Evolutionary conservation across 768 basidiomycete species (phyloP).

Genomic region (Phaeotremella skinneri): DNA sequence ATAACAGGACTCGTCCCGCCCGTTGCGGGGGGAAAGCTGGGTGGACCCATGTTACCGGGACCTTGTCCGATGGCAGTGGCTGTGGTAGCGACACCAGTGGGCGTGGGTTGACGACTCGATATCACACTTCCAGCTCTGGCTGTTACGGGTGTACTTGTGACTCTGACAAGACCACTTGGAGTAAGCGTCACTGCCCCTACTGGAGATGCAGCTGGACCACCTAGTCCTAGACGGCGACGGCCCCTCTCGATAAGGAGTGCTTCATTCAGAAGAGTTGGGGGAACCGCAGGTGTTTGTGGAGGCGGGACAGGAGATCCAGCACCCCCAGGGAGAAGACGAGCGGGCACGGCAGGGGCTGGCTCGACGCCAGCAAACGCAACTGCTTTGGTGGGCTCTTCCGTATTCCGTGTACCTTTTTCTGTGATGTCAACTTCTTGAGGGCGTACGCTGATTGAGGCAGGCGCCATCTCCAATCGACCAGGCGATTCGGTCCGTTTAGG

Average conservation of each 20-base stretch:
- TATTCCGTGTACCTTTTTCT: background rate
- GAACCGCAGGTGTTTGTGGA: background rate
- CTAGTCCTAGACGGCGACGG: conserved; percentile 8
- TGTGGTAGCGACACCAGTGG: background rate
- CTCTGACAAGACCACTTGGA: background rate
- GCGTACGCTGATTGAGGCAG: background rate
- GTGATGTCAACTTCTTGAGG: background rate
- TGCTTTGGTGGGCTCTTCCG: background rate
- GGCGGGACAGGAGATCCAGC: conserved; percentile 2
- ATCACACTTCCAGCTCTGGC: background rate
- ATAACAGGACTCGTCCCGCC: background rate
- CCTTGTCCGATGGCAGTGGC: background rate
- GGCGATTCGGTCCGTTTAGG: background rate
- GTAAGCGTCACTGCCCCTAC: background rate
- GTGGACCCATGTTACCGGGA: background rate
- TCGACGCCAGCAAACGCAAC: conserved; percentile 1
- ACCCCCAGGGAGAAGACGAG: conserved; percentile 11
- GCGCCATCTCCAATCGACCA: background rate
- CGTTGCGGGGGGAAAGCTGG: background rate
- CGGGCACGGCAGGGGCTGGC: conserved; percentile 16
- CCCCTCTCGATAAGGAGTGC: conserved; percentile 19
- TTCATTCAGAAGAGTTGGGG: conserved; percentile 11
- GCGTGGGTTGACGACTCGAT: background rate
- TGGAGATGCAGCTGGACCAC: conserved; percentile 2
- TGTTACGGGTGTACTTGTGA: background rate